phyloP scores from a whole-genome alignment of 768 basidiomycete genomes.

The Suillus tomentosus region DNA sequence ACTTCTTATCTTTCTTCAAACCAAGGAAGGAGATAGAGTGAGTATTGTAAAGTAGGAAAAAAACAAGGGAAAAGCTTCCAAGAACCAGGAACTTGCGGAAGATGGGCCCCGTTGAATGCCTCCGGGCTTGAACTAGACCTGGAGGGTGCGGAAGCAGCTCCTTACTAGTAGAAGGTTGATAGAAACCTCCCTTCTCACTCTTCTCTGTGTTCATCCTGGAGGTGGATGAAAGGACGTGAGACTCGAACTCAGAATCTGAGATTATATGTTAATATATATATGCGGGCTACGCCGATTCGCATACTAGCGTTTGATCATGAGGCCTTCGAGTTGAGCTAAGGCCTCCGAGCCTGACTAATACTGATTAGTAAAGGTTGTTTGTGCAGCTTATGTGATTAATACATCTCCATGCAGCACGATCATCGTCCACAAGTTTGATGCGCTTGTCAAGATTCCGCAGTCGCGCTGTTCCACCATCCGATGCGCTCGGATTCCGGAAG shows the following conservation, averaged over 20 bases:
- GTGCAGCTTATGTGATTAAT: too few species aligned
- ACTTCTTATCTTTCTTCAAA: conserved; percentile 4
- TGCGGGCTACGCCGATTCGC: conserved; percentile 11
- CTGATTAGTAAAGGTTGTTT: too few species aligned
- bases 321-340: neutral
- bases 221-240: conserved; percentile 2
- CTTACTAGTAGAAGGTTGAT: neutral
- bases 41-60: conserved; percentile 17
- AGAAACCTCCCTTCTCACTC: conserved; percentile 15
- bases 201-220: conserved; percentile 21
- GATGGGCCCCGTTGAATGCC: conserved; percentile 3
- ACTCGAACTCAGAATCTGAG: neutral
- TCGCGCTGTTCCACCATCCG: too few species aligned
- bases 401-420: too few species aligned
- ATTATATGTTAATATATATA: neutral
- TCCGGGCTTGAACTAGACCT: conserved; percentile 10
- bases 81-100: conserved; percentile 13
- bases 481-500: too few species aligned
- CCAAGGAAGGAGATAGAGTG: conserved; percentile 9
- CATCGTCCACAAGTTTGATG: too few species aligned
- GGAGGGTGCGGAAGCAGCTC: conserved; percentile 17
- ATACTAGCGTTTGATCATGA: conserved; percentile 4
- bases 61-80: conserved; percentile 12
- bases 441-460: too few species aligned
- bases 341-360: too few species aligned